phyloP scores from a whole-genome alignment of 1,284 basidiomycete species.

The Retiboletus flavoniger region DNA sequence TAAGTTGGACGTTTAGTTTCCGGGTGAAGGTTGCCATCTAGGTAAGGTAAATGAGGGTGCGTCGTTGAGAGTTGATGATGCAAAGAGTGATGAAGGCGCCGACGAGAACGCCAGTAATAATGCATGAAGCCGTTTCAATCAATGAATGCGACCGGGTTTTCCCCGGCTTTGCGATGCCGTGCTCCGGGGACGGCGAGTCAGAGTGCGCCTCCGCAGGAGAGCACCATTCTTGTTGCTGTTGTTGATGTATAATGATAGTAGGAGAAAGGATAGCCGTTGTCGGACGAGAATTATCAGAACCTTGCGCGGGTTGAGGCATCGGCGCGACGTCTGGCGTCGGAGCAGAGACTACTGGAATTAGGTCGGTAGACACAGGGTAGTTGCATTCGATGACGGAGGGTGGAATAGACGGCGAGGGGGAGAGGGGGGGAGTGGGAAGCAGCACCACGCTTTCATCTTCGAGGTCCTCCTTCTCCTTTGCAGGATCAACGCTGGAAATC shows the following conservation, averaged over 20 bases:
- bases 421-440: conserved; percentile 28
- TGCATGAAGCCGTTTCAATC: conserved; percentile 47
- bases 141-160: conserved; percentile 32
- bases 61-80: conserved; percentile 49
- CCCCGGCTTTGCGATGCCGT: conserved; percentile 13
- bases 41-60: conserved; percentile 45
- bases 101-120: conserved; percentile 54
- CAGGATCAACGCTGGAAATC: conserved; percentile 24
- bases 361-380: conserved; percentile 4
- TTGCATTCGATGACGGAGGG: conserved; percentile 22
- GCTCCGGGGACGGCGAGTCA: conserved; percentile 8
- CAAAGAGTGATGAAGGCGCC: conserved; percentile 54
- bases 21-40: conserved; percentile 8
- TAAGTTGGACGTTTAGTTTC: background rate
- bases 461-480: conserved; percentile 19
- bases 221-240: conserved; percentile 17
- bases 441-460: conserved; percentile 14
- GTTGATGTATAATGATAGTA: conserved; percentile 32
- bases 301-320: conserved; percentile 3
- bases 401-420: conserved; percentile 21
- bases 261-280: conserved; percentile 25
- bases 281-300: conserved; percentile 2
- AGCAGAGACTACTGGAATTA: conserved; percentile 1
- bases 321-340: conserved; percentile 4
- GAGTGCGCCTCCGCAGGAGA: conserved; percentile 8